Percentiles rank a stretch among this genome's conserved stretches.
These are phyloP conservation scores for Apostasia shenzhenica DNA, from an alignment of 106 monocot genomes.

Conservation along the genomic window DNA sequence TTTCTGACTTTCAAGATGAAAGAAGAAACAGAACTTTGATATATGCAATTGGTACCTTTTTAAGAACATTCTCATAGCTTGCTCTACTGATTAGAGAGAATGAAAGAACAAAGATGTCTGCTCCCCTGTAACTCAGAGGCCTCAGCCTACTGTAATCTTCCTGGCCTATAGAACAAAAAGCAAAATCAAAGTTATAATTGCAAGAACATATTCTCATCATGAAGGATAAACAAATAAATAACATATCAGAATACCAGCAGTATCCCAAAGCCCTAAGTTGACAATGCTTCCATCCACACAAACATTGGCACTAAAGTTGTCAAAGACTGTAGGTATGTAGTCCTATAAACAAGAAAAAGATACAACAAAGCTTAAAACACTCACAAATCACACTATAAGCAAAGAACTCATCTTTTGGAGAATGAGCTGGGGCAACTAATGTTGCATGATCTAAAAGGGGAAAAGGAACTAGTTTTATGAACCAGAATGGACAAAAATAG, in stretches of 20 bases:
- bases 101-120: constrained; percentile 50
- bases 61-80: constrained; percentile 67
- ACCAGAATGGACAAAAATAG: too few relatives aligned
- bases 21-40: neutral
- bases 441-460: too few relatives aligned
- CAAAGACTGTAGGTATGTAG: constrained; percentile 54
- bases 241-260: constrained; percentile 10
- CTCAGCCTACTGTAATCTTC: constrained; percentile 61
- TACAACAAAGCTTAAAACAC: neutral
- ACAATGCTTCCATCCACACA: constrained; percentile 55
- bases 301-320: constrained; percentile 57
- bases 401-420: neutral
- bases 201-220: neutral
- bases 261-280: constrained; percentile 55
- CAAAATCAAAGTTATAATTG: neutral
- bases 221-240: neutral
- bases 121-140: constrained; percentile 59
- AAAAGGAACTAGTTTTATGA: too few relatives aligned
- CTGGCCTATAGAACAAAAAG: constrained; percentile 28
- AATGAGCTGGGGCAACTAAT: too few relatives aligned
- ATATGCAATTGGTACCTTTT: constrained; percentile 43
- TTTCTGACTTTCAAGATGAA: neutral
- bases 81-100: constrained; percentile 61
- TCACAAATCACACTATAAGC: neutral
- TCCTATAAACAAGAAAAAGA: constrained; percentile 14